Percentiles rank a stretch among this genome's conserved stretches.
phyloP scores from a whole-genome alignment of 1,284 basidiomycete genomes.

The Rhodotorula sp. region DNA sequence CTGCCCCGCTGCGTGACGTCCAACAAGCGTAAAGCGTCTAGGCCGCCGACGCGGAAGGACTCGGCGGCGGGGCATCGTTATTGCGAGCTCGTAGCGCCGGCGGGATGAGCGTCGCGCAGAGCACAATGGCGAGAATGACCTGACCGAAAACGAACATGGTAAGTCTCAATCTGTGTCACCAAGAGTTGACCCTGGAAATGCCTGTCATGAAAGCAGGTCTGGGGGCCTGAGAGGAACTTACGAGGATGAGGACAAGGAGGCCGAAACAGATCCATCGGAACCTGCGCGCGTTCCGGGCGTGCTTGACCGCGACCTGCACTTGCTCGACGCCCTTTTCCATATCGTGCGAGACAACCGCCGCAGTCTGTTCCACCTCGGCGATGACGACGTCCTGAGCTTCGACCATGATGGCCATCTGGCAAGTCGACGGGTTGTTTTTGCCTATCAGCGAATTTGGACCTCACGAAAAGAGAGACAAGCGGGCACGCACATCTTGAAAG shows the following conservation, averaged over 20 bases:
- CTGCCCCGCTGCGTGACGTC: no score
- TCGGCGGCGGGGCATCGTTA: no score
- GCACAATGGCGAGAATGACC: conserved; percentile 7
- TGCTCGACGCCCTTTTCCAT: conserved; percentile 59
- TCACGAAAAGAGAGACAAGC: not conserved
- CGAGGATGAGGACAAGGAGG: conserved; percentile 37
- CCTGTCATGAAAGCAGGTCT: no score
- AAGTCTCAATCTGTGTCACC: not conserved
- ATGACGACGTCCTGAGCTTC: conserved; percentile 76
- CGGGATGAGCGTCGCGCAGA: conserved; percentile 12
- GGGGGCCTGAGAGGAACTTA: not conserved
- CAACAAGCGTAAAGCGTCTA: no score
- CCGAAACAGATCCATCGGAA: conserved; percentile 65
- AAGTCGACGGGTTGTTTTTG: no score
- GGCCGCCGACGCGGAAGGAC: no score
- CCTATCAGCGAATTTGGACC: no score
- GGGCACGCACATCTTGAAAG: conserved; percentile 63
- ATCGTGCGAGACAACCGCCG: conserved; percentile 62
- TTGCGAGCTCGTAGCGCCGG: conserved; percentile 1
- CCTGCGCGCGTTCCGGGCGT: conserved; percentile 62
- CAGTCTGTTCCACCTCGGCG: conserved; percentile 62
- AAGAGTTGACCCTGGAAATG: not conserved
- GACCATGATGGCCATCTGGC: conserved; percentile 75
- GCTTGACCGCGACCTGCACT: conserved; percentile 27
- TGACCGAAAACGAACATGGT: not conserved